These are phyloP conservation scores for Sporothrix protearum DNA, from an alignment of 2,329 filamentous ascomycete species.

Conservation along the genomic window DNA sequence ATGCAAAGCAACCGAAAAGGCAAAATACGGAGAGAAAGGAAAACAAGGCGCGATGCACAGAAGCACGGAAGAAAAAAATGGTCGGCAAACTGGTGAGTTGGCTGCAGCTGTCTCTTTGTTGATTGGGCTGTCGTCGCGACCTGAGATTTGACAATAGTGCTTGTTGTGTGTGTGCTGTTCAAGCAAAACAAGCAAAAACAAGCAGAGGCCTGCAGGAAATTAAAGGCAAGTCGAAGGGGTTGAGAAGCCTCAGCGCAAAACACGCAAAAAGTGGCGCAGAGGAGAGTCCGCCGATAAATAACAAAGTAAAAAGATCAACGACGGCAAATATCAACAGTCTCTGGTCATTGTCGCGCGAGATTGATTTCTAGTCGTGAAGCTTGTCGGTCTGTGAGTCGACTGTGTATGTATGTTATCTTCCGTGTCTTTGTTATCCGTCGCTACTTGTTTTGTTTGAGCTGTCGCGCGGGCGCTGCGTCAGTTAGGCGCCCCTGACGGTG, in stretches of 20 bases:
- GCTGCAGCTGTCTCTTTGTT: not conserved
- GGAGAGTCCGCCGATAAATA: not conserved
- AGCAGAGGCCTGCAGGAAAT: conserved; percentile 21
- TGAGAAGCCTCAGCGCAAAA: conserved; percentile 14
- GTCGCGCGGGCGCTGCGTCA: not conserved
- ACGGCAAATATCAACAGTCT: conserved; percentile 9
- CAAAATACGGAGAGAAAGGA: conserved; percentile 8
- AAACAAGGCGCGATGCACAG: conserved; percentile 16
- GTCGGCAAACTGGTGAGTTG: conserved; percentile 10
- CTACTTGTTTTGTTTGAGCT: not conserved
- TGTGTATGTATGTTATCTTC: not conserved
- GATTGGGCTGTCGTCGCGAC: conserved; percentile 25
- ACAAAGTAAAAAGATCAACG: conserved; percentile 13
- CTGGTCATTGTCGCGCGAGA: conserved; percentile 4
- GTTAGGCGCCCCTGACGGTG: not conserved
- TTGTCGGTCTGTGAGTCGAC: not conserved
- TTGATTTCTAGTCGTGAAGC: not conserved
- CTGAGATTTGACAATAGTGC: not conserved
- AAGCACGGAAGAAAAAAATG: not conserved
- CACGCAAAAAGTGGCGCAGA: conserved; percentile 17
- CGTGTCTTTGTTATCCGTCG: not conserved
- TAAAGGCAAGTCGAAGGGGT: conserved; percentile 19
- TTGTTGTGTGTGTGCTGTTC: conserved; percentile 1
- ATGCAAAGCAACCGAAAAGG: not conserved
- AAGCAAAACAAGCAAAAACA: conserved; percentile 12